These are phyloP conservation scores for Tetrahymena elliotti DNA, from an alignment of 73 alveolate species.

Conservation along the genomic window DNA sequence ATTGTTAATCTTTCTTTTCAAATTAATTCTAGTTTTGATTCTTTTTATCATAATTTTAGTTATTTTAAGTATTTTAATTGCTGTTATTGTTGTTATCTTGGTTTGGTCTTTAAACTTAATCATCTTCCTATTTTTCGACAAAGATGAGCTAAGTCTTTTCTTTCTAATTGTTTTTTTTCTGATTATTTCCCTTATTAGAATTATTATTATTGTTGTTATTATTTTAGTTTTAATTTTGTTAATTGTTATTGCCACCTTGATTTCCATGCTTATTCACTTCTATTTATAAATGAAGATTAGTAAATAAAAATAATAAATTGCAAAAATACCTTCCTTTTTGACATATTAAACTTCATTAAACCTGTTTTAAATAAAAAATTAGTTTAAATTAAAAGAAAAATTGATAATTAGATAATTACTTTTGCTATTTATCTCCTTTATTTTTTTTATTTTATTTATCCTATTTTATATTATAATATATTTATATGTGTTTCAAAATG, in stretches of 20 bases:
- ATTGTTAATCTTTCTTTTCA: not conserved
- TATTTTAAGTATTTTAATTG: not conserved
- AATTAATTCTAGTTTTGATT: not conserved
- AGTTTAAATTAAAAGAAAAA: not conserved
- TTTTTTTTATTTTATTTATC: not conserved
- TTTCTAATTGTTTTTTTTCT: not conserved
- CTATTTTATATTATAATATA: not conserved
- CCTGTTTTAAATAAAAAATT: not conserved
- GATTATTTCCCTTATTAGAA: not conserved
- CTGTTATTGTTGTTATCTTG: not conserved
- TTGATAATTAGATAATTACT: not conserved
- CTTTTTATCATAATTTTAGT: not conserved
- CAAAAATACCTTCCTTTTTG: not conserved
- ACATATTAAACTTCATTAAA: not conserved
- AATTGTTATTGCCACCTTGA: not conserved
- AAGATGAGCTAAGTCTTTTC: not conserved
- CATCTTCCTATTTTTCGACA: not conserved
- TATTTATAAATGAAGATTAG: not conserved
- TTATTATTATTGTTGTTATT: not conserved
- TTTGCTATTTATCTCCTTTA: not conserved
- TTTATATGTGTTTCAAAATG: not conserved
- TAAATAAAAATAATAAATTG: not conserved
- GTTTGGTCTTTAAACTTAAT: not conserved
- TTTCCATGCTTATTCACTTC: not conserved
- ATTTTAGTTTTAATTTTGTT: not conserved